Evolutionary conservation across 805 yeast genomes (phyloP).

Genomic region (Henningerozyma blattae): DNA sequence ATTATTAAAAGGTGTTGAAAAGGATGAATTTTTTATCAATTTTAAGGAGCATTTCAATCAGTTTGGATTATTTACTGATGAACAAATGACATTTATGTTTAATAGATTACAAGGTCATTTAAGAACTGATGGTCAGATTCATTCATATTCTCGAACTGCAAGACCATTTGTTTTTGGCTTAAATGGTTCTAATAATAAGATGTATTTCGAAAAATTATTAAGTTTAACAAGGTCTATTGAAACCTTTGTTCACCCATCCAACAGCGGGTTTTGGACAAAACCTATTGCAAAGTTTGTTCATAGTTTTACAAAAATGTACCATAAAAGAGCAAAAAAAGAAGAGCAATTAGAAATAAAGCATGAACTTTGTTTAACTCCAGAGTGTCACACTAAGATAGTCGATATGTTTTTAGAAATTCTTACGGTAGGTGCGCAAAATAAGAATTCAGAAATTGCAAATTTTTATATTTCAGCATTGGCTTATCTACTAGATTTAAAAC

Average conservation of each 20-base stretch:
- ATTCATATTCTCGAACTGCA: constrained; percentile 39
- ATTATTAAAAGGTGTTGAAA: constrained; percentile 12
- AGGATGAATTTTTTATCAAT: neutral
- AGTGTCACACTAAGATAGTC: constrained; percentile 26
- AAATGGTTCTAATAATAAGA: constrained; percentile 35
- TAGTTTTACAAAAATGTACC: constrained; percentile 46
- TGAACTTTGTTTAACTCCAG: constrained; percentile 17
- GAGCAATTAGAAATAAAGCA: constrained; percentile 15
- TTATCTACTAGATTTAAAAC: constrained; percentile 50
- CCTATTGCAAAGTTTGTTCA: constrained; percentile 55
- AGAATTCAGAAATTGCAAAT: constrained; percentile 42
- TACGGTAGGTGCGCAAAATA: constrained; percentile 68
- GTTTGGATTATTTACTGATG: constrained; percentile 51
- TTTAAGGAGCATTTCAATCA: constrained; percentile 28
- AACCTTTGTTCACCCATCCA: constrained; percentile 87
- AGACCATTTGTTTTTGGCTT: constrained; percentile 42
- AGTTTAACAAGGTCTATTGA: constrained; percentile 56
- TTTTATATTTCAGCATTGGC: constrained; percentile 48
- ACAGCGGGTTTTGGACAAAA: constrained; percentile 78
- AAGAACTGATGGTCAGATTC: constrained; percentile 25
- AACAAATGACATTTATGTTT: constrained; percentile 49
- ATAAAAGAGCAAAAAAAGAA: constrained; percentile 44
- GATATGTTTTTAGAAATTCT: constrained; percentile 39
- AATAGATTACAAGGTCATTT: constrained; percentile 38
- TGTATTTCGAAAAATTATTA: constrained; percentile 38